These are phyloP conservation scores for Misopates orontium DNA, from an alignment of 257 asterid species.

Conservation along the genomic window DNA sequence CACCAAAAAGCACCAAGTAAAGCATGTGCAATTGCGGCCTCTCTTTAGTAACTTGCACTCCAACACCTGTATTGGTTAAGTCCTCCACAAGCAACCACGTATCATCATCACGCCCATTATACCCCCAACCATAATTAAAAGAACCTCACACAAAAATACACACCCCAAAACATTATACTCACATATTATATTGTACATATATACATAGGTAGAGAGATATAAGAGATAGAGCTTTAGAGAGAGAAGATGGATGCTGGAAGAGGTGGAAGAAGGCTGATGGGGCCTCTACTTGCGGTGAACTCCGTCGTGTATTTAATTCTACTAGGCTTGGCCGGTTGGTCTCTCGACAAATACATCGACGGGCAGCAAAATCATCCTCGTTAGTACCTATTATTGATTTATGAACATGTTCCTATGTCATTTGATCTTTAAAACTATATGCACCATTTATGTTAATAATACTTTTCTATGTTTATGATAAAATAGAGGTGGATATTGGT, in stretches of 20 bases:
- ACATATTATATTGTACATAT: no score
- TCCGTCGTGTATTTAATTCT: constrained; percentile 57
- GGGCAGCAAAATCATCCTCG: constrained; percentile 83
- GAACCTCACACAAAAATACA: background rate
- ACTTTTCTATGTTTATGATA: no score
- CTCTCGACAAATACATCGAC: constrained; percentile 78
- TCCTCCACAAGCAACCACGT: constrained; percentile 36
- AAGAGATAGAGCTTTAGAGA: background rate
- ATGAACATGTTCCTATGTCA: no score
- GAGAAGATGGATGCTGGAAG: constrained; percentile 49
- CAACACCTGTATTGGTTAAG: constrained; percentile 29
- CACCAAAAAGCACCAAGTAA: background rate
- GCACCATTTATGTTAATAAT: no score
- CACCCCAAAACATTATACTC: background rate
- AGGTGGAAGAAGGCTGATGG: constrained; percentile 62
- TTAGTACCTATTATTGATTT: constrained; percentile 17
- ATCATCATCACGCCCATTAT: background rate
- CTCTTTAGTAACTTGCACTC: background rate
- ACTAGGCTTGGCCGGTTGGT: constrained; percentile 71
- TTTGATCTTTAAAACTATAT: no score
- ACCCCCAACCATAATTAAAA: no score
- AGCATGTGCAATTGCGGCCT: background rate
- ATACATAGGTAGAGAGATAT: background rate
- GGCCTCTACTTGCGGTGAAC: constrained; percentile 60
- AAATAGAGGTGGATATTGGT: no score